A percentile compares a stretch with the other conserved stretches of the same genome.
phyloP scores from a whole-genome alignment of 2,329 filamentous ascomycete species.

The Nemania sp. region DNA sequence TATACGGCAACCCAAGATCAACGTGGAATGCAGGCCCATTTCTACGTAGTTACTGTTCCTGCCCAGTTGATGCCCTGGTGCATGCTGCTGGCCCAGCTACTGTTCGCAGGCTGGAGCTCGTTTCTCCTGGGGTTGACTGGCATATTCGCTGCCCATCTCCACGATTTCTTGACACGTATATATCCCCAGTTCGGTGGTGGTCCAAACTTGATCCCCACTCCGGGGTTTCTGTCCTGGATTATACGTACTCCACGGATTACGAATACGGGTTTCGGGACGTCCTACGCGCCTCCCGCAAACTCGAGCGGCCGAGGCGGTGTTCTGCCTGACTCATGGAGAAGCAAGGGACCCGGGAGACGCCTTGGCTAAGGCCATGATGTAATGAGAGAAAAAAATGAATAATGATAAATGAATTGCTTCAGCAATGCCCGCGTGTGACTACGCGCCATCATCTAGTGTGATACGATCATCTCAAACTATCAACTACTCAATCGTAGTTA shows the following conservation, averaged over 20 bases:
- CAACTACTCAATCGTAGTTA: not conserved
- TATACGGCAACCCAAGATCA: slow-evolving; percentile 90
- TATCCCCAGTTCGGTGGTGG: slow-evolving; percentile 91
- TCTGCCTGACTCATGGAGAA: slow-evolving; percentile 67
- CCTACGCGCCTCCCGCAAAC: slow-evolving; percentile 49
- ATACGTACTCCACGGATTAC: slow-evolving; percentile 58
- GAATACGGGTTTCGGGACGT: slow-evolving; percentile 66
- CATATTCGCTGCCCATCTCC: slow-evolving; percentile 85
- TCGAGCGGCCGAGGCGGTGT: slow-evolving; percentile 50
- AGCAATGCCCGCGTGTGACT: not conserved
- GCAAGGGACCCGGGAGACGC: slow-evolving; percentile 64
- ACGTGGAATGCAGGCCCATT: slow-evolving; percentile 73
- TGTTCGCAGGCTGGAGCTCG: slow-evolving; percentile 63
- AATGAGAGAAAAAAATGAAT: slow-evolving; percentile 2
- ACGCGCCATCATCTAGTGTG: not conserved
- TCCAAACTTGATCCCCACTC: slow-evolving; percentile 74
- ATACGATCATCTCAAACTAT: not conserved
- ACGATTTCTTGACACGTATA: slow-evolving; percentile 85
- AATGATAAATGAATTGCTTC: slow-evolving; percentile 13
- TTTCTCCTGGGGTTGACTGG: slow-evolving; percentile 73
- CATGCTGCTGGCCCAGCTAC: slow-evolving; percentile 74
- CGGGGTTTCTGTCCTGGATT: slow-evolving; percentile 69
- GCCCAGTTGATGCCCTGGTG: slow-evolving; percentile 80
- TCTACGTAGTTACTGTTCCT: slow-evolving; percentile 83
- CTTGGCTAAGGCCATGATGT: slow-evolving; percentile 52